phyloP scores from a whole-genome alignment of 2,329 filamentous ascomycete genomes.

The Fusarium chlamydosporum region DNA sequence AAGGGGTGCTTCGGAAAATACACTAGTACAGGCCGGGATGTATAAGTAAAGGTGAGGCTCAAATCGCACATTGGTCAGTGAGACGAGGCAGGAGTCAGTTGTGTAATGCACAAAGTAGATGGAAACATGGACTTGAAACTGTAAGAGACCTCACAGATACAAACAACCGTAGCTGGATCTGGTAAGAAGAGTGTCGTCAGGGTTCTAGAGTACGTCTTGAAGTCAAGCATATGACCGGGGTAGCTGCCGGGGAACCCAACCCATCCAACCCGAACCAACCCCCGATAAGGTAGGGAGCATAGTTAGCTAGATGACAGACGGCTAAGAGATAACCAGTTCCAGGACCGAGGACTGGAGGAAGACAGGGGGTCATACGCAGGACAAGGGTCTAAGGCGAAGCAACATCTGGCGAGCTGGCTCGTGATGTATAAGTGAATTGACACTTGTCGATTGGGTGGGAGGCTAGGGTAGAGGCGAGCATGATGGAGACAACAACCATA shows the following conservation, averaged over 20 bases:
- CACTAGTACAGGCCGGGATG: slow-evolving; percentile 26
- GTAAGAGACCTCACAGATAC: slow-evolving; percentile 26
- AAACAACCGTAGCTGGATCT: slow-evolving; percentile 29
- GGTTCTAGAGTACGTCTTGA: slow-evolving; percentile 48
- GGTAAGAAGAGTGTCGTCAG: slow-evolving; percentile 41
- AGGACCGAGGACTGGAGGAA: slow-evolving; percentile 27
- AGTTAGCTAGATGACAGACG: slow-evolving; percentile 29
- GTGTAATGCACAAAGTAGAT: slow-evolving; percentile 41
- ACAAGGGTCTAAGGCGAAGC: slow-evolving; percentile 43
- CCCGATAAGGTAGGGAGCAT: slow-evolving; percentile 35
- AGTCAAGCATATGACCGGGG: slow-evolving; percentile 36
- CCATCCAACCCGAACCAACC: slow-evolving; percentile 33
- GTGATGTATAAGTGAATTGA: slow-evolving; percentile 43
- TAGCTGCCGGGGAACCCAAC: slow-evolving; percentile 37
- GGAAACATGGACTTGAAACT: slow-evolving; percentile 44
- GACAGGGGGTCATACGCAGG: slow-evolving; percentile 23
- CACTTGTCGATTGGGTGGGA: slow-evolving; percentile 36
- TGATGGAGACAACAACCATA: slow-evolving; percentile 20
- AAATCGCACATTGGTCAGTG: slow-evolving; percentile 51
- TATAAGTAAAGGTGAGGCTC: slow-evolving; percentile 47
- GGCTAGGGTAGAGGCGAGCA: slow-evolving; percentile 27
- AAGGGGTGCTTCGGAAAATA: slow-evolving; percentile 10
- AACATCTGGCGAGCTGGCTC: slow-evolving; percentile 45
- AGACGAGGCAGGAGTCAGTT: slow-evolving; percentile 47
- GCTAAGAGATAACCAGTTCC: slow-evolving; percentile 25